A percentile compares a stretch with the other conserved stretches of the same genome.
These are phyloP conservation scores for Truncatella angustata DNA, from an alignment of 2,329 filamentous ascomycete genomes.

Conservation along the genomic window DNA sequence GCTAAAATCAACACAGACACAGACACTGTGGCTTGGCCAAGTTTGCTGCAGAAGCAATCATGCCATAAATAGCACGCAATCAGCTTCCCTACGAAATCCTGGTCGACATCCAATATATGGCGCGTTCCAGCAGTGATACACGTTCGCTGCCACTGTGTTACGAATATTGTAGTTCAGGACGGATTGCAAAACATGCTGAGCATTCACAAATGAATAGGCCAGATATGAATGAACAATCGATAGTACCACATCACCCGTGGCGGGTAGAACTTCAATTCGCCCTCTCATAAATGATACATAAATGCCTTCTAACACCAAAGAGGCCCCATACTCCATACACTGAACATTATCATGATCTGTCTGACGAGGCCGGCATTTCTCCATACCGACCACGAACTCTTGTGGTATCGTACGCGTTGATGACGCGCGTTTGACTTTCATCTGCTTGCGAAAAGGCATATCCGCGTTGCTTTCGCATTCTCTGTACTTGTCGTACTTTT, in stretches of 20 bases:
- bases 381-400: constrained; percentile 87
- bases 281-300: neutral
- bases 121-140: too few relatives aligned
- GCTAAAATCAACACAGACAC: too few relatives aligned
- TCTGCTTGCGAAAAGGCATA: constrained; percentile 98
- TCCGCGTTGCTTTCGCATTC: constrained; percentile 98
- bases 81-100: too few relatives aligned
- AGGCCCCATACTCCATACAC: constrained; percentile 1
- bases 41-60: too few relatives aligned
- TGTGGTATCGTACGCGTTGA: constrained; percentile 98
- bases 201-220: too few relatives aligned
- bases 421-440: constrained; percentile 88
- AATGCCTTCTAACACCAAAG: neutral
- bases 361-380: constrained; percentile 68
- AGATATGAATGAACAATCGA: too few relatives aligned
- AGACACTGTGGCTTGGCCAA: too few relatives aligned
- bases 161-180: too few relatives aligned
- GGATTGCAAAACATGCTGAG: too few relatives aligned
- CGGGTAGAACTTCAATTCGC: constrained; percentile 1
- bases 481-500: constrained; percentile 96
- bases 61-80: too few relatives aligned
- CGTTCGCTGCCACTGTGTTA: too few relatives aligned
- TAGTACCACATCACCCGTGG: neutral
- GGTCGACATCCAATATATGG: too few relatives aligned
- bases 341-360: constrained; percentile 5